These are phyloP conservation scores for Penicillium brevicompactum DNA, from an alignment of 2,329 filamentous ascomycete genomes.

Conservation along the genomic window DNA sequence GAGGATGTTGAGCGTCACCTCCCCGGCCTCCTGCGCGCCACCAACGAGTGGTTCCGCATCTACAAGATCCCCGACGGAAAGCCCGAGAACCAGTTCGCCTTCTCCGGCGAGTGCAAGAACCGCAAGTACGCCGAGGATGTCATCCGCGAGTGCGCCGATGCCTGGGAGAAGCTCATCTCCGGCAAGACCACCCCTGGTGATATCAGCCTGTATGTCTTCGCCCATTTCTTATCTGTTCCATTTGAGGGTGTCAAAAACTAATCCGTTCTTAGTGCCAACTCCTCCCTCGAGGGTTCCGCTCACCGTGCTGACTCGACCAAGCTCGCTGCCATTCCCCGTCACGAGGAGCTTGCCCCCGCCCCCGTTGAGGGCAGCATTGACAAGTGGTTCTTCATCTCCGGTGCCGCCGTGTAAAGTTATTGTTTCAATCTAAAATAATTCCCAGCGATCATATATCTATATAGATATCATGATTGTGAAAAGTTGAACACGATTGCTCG, in stretches of 20 bases:
- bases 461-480: background rate
- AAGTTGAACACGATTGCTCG: background rate
- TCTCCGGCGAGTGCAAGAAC: slow-evolving; percentile 99
- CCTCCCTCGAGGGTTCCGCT: slow-evolving; percentile 71
- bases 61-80: slow-evolving; percentile 99
- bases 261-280: slow-evolving; percentile 67
- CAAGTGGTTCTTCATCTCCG: slow-evolving; percentile 99
- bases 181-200: slow-evolving; percentile 80
- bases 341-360: slow-evolving; percentile 79
- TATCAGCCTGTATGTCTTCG: slow-evolving; percentile 72
- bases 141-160: slow-evolving; percentile 91
- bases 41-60: slow-evolving; percentile 99
- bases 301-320: slow-evolving; percentile 69
- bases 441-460: background rate
- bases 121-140: slow-evolving; percentile 98
- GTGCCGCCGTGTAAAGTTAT: slow-evolving; percentile 73
- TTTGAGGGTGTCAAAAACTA: slow-evolving; percentile 4
- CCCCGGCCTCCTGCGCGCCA: slow-evolving; percentile 92
- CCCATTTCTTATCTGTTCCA: background rate
- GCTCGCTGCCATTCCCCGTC: slow-evolving; percentile 73
- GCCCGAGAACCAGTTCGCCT: slow-evolving; percentile 99
- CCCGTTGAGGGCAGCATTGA: slow-evolving; percentile 96
- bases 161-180: slow-evolving; percentile 93
- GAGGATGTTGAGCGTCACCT: slow-evolving; percentile 99
- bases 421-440: slow-evolving; percentile 19